Evolutionary conservation across 177 flowering plant species (phyloP).

Genomic region (Tripterygium wilfordii): DNA sequence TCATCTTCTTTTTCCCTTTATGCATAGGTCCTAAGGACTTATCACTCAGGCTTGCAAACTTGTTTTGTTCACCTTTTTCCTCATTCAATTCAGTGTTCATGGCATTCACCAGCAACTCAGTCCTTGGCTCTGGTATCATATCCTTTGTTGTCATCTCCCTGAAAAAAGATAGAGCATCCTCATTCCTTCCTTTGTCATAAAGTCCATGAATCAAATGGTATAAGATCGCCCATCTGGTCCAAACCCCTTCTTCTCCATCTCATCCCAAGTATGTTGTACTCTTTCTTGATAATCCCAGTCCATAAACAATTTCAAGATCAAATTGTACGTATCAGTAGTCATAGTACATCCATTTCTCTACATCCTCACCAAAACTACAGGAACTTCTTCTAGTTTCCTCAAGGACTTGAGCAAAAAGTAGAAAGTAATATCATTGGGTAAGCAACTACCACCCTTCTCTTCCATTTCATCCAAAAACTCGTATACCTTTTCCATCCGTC

Average conservation of each 20-base stretch:
- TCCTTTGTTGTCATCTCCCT: conserved; percentile 71
- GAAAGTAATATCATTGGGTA: conserved; percentile 65
- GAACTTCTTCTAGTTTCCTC: conserved; percentile 53
- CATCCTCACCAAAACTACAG: conserved; percentile 57
- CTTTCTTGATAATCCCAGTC: conserved; percentile 44
- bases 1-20: conserved; percentile 11
- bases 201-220: conserved; percentile 80
- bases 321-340: conserved; percentile 51
- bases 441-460: conserved; percentile 39
- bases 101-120: conserved; percentile 51
- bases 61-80: conserved; percentile 6
- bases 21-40: conserved; percentile 1
- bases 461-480: conserved; percentile 80
- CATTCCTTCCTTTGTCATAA: conserved; percentile 35
- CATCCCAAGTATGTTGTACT: conserved; percentile 48
- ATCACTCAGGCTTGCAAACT: neutral
- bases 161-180: conserved; percentile 52
- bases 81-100: conserved; percentile 39
- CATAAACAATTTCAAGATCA: conserved; percentile 61
- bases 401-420: conserved; percentile 51
- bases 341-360: conserved; percentile 46
- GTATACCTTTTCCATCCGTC: conserved; percentile 68
- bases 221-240: conserved; percentile 85
- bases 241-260: conserved; percentile 72
- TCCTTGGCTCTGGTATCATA: conserved; percentile 76